Conservation (phyloP, 441 rosid species). For the Omphalea diandra region DNA sequence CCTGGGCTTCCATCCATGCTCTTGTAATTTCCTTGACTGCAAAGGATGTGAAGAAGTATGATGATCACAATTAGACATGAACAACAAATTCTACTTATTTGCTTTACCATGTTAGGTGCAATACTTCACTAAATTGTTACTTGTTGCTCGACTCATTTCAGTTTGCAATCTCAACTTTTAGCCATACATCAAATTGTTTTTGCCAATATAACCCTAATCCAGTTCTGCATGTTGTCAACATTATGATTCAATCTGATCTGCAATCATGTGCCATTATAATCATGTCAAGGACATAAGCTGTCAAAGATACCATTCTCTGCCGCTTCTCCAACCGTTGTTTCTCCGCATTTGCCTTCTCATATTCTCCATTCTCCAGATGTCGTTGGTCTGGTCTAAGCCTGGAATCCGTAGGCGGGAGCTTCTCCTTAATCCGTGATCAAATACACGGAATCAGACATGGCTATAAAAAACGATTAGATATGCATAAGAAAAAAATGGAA, state of each 20-base stretch:
- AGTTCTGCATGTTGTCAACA: neutral
- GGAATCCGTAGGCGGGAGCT: slow-evolving; percentile 95
- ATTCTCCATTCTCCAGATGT: slow-evolving; percentile 94
- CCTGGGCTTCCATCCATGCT: slow-evolving; percentile 91
- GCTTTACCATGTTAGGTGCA: neutral
- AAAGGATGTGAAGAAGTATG: neutral
- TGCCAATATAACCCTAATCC: neutral
- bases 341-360: slow-evolving; percentile 85
- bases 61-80: neutral
- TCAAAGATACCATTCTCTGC: slow-evolving; percentile 75
- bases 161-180: neutral
- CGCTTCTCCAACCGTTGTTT: slow-evolving; percentile 87
- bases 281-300: neutral
- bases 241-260: neutral
- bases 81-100: neutral
- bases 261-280: neutral
- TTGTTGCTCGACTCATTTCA: neutral
- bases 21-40: slow-evolving; percentile 91
- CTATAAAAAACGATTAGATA: slow-evolving; percentile 45
- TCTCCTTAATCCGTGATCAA: slow-evolving; percentile 83
- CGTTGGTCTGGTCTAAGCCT: slow-evolving; percentile 93
- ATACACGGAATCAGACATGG: slow-evolving; percentile 58
- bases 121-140: neutral
- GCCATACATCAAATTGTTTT: neutral
- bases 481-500: slow-evolving; percentile 36